phyloP scores from a whole-genome alignment of 2,329 filamentous ascomycete genomes.

The Helicocarpus griseus region DNA sequence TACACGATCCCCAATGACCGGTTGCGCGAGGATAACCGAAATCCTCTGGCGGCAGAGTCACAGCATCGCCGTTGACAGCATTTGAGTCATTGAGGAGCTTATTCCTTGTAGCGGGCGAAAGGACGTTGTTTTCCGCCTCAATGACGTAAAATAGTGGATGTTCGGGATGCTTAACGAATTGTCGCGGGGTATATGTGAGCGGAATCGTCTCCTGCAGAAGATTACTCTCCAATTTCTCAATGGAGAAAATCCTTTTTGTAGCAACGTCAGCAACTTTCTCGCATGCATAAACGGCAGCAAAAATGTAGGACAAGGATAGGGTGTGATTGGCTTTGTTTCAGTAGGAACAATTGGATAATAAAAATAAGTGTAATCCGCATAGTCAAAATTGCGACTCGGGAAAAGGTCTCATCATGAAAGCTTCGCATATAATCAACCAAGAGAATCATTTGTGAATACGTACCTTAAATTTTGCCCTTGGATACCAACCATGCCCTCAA shows the following conservation, averaged over 20 bases:
- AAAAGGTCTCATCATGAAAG: conserved; percentile 53
- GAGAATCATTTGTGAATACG: conserved; percentile 23
- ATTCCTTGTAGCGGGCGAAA: conserved; percentile 68
- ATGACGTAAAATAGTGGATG: conserved; percentile 88
- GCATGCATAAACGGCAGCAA: background rate
- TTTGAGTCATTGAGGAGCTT: conserved; percentile 63
- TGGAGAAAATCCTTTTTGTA: conserved; percentile 65
- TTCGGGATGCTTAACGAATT: conserved; percentile 78
- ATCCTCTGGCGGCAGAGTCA: conserved; percentile 62
- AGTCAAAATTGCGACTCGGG: conserved; percentile 24
- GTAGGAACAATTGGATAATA: conserved; percentile 91
- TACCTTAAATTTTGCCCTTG: conserved; percentile 82
- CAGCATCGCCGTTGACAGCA: conserved; percentile 62
- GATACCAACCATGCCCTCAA: conserved; percentile 88
- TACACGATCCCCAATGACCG: conserved; percentile 90
- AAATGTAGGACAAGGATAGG: background rate
- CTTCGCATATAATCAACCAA: conserved; percentile 3
- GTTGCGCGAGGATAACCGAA: conserved; percentile 81
- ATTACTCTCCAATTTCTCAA: conserved; percentile 77
- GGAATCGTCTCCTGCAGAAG: conserved; percentile 78
- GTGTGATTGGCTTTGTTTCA: conserved; percentile 42
- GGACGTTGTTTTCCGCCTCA: conserved; percentile 83
- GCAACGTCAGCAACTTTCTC: conserved; percentile 3
- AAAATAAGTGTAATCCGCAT: conserved; percentile 39
- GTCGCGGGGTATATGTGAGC: conserved; percentile 80